Evolutionary conservation across 768 basidiomycete genomes (phyloP), one percentile per base, ranked within the genome.

Genomic region (Holtermannia corniformis): DNA sequence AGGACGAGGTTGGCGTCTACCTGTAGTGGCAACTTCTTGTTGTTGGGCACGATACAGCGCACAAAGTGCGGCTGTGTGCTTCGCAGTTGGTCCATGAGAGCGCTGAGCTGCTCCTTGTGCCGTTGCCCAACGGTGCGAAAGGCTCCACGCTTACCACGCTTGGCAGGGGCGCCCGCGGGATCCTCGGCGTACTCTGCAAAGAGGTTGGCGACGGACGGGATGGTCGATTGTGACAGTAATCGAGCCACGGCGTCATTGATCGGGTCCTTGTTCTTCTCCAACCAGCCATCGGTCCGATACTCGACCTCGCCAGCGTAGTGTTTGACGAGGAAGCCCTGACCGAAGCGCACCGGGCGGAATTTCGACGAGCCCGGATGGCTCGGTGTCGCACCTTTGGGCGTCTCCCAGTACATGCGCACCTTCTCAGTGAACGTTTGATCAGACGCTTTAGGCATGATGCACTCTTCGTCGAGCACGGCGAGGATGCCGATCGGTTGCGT

Each of bases 221-320:
- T 86, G 1, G 82, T 78, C 3, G 93, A 92, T 7, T 80, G 77
- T 1, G 87, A 83, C 2, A 97, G 78, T 32, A 97, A 83, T 20
- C 88, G 82, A 0, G 89, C 87, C 49, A 97, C 79, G 68, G 95
- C 91, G 71, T 96, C 92, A 67, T 96, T 96, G 53, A 99, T 76
- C 0, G 95, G 95, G 64, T 99, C 95, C 74, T 95, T 95, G 78
- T 99, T 99, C 82, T 97, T 99, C 76, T 93, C 92, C 61, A 99
- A 76, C 95, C 95, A 99, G 14, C 91, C 88, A 37, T 88, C 84
- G 1, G 91, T 96, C 24, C 85, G 81, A 65, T 99, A 99, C 64
- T 97, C 92, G 64, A 99, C 95, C 61, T 82, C 86, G 26, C 91
- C 95, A 1, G 95, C 95, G 64, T 97, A 97, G 68, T 99, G 95